Evolutionary conservation across 2,329 filamentous ascomycete species (phyloP), one percentile per base, ranked within the genome.

Genomic region (Tolypocladium ovalisporum): DNA sequence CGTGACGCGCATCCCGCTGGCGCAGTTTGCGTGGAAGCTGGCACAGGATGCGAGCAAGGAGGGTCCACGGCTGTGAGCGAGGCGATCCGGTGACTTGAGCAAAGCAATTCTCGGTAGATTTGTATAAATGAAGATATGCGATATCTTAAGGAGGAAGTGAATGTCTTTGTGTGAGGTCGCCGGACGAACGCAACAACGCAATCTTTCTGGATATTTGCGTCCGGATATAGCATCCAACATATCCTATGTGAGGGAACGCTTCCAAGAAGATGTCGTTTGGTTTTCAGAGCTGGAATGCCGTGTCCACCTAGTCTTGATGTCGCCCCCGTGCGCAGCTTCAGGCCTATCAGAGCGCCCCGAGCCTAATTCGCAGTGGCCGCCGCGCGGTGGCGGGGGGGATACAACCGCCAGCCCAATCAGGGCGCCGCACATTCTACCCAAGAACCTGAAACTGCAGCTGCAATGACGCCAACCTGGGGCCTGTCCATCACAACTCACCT

Each of bases 1-100:
- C 0, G 76, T 75, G 57, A 82, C 83, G 70, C 85, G 89, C 73
- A 79, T 76, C 52, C 85, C 88, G 27, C 83, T 93, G 76, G 91
- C 87, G 0, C 79, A 90, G 71, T 79, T 88, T 65, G 89, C 90
- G 7, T 97, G 91, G 90, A 77, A 80, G 58, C 73, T 90, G 64
- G 86, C 92, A 58, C 78, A 77, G 70, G 71, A 68, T 60, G 71
- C 73, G 55, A 65, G 66, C 51, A 64, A 60, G 40, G 61, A 58
- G 36, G 63, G 56, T 13, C 52, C 66, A 32, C 70, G 64, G 63
- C 54, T 73, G 64, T 71, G 58, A 61, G 36, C 36, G 40, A 29
- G 3, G 37, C 22, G 17, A 52, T 15, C 24, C 0, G 44, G 12
- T 39, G 1, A 17, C 1, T 49, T 29, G 7, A n/a, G 10, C 4